Evolutionary conservation across 2,329 filamentous ascomycete genomes (phyloP).

Genomic region (Falciphora oryzae): DNA sequence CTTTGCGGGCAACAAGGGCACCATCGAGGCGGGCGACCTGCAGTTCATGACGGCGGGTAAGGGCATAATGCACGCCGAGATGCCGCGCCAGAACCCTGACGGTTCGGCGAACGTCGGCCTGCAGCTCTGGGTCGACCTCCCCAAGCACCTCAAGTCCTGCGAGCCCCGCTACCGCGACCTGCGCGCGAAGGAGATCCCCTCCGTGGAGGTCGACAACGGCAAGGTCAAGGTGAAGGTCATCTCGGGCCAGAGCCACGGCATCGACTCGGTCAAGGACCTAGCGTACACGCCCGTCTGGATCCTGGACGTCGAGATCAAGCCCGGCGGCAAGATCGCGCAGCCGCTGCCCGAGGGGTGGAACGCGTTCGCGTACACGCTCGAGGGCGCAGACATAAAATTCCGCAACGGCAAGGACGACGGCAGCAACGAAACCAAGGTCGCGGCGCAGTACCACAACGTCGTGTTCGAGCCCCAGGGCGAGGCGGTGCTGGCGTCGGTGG

Average conservation of each 20-base stretch:
- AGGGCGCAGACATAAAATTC: constrained; percentile 59
- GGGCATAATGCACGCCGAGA: constrained; percentile 93
- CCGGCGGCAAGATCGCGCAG: constrained; percentile 74
- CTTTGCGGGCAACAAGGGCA: constrained; percentile 80
- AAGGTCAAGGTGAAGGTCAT: constrained; percentile 85
- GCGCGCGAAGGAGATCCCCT: constrained; percentile 70
- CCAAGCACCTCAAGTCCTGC: constrained; percentile 72
- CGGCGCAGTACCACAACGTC: constrained; percentile 77
- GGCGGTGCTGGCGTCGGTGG: constrained; percentile 64
- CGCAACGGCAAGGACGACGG: constrained; percentile 44
- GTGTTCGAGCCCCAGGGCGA: constrained; percentile 81
- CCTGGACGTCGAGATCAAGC: constrained; percentile 73
- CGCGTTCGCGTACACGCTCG: constrained; percentile 80
- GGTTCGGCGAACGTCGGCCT: constrained; percentile 76
- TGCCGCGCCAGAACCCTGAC: constrained; percentile 75
- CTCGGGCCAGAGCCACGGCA: constrained; percentile 73
- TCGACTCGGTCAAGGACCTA: constrained; percentile 82
- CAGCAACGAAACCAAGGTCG: constrained; percentile 39
- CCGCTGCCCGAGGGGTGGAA: constrained; percentile 77
- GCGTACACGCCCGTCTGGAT: constrained; percentile 97
- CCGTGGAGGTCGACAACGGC: constrained; percentile 63
- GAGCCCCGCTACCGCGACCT: constrained; percentile 92
- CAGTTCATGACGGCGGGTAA: constrained; percentile 97
- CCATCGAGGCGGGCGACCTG: constrained; percentile 78
- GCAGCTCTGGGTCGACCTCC: constrained; percentile 94